Conservation (phyloP, 23 red algal genomes). For the Agarophyton chilense region DNA sequence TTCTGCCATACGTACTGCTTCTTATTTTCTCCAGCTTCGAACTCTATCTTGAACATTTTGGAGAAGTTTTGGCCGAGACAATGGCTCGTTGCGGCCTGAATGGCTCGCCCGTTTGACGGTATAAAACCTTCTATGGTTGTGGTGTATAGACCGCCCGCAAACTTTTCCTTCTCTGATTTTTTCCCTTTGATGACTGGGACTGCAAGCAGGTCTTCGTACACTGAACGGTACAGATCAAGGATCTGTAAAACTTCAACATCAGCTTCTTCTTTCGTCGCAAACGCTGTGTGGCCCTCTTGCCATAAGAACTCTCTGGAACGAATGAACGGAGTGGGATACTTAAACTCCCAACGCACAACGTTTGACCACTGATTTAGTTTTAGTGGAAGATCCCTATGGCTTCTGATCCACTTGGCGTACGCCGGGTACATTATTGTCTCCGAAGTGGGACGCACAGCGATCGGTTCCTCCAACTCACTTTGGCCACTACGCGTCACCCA, state of each 20-base stretch:
- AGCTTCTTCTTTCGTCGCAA: conserved; percentile 89
- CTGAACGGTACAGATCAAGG: conserved; percentile 84
- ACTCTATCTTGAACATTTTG: conserved; percentile 97
- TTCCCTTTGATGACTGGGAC: conserved; percentile 94
- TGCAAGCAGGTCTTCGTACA: conserved; percentile 97
- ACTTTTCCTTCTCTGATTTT: conserved; percentile 96
- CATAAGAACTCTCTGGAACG: conserved; percentile 99
- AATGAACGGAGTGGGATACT: conserved; percentile 98
- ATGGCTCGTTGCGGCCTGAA: conserved; percentile 97
- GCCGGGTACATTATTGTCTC: conserved; percentile 99
- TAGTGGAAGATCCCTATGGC: conserved; percentile 93
- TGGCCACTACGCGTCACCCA: conserved; percentile 94
- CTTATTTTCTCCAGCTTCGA: conserved; percentile 64
- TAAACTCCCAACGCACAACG: conserved; percentile 99
- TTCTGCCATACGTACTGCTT: conserved; percentile 87
- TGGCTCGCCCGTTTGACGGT: conserved; percentile 91
- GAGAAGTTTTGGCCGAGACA: conserved; percentile 98
- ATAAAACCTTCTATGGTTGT: conserved; percentile 99
- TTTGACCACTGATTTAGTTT: conserved; percentile 99
- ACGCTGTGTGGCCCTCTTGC: conserved; percentile 99
- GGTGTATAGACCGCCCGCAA: conserved; percentile 97
- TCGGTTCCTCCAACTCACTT: conserved; percentile 88
- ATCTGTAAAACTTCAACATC: conserved; percentile 93
- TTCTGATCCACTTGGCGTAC: conserved; percentile 99
- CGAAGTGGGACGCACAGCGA: conserved; percentile 96